Evolutionary conservation across 2,329 filamentous ascomycete genomes (phyloP).

Genomic region (Aspergillus piperis): DNA sequence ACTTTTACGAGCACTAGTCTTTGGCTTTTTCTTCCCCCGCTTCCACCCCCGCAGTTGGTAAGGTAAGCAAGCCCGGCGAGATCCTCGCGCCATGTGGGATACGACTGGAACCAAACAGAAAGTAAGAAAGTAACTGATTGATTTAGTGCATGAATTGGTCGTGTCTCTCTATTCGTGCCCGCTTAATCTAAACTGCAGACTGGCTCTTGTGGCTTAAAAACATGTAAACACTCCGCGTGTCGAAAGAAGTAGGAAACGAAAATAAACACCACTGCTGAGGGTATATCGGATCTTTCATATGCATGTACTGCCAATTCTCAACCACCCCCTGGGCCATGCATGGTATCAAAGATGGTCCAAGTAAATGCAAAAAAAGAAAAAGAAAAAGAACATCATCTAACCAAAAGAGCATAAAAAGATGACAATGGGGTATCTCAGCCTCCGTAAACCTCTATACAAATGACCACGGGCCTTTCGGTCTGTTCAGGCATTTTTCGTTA

Average conservation of each 20-base stretch:
- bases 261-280: neutral
- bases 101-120: neutral
- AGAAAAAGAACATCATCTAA: slow-evolving; percentile 6
- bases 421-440: slow-evolving; percentile 22
- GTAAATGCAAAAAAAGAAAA: neutral
- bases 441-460: slow-evolving; percentile 15
- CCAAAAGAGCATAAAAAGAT: slow-evolving; percentile 14
- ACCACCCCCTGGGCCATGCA: neutral
- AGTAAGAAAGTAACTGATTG: too few species aligned
- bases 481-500: neutral
- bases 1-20: too few species aligned
- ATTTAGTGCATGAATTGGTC: neutral
- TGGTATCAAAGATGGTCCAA: neutral
- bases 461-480: neutral
- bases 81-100: neutral
- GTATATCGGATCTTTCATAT: slow-evolving; percentile 3
- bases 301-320: neutral
- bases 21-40: too few species aligned
- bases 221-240: too few species aligned
- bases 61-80: neutral
- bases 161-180: slow-evolving; percentile 1
- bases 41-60: too few species aligned
- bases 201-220: neutral
- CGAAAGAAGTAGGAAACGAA: too few species aligned
- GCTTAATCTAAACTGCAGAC: neutral